Evolutionary conservation across 2,329 filamentous ascomycete species (phyloP).

Genomic region (Venturia pyrina): DNA sequence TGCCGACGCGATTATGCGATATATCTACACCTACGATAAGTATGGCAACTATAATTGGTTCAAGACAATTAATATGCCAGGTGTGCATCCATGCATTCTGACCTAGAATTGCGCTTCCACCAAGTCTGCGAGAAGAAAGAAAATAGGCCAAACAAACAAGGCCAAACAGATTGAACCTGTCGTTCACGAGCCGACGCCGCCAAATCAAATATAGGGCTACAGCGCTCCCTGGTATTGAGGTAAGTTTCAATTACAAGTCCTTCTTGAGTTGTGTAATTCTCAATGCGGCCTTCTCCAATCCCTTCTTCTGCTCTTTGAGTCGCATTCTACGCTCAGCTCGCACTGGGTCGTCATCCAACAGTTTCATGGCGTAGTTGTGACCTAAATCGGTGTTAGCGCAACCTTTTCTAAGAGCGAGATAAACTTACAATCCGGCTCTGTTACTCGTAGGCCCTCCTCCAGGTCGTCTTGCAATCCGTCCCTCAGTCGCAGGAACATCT

Average conservation of each 20-base stretch:
- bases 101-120: no score
- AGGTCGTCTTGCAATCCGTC: conserved; percentile 4
- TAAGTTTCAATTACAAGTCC: not conserved
- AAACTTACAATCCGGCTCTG: conserved; percentile 7
- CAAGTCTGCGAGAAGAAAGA: no score
- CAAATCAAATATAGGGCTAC: no score
- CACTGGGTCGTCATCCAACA: conserved; percentile 7
- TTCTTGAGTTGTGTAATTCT: not conserved
- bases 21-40: not conserved
- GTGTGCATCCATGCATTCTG: not conserved
- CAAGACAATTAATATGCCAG: not conserved
- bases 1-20: not conserved
- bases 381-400: conserved; percentile 1
- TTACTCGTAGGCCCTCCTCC: not conserved
- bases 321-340: not conserved
- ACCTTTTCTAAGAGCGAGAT: not conserved
- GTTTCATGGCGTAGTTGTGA: not conserved
- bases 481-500: conserved; percentile 18
- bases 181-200: no score
- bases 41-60: not conserved
- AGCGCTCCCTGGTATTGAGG: not conserved
- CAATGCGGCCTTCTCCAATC: conserved; percentile 3
- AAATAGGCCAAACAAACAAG: no score
- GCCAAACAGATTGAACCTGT: no score
- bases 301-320: conserved; percentile 7